Conservation (phyloP, 179 eudicot species). For the Beta corolliflora region DNA sequence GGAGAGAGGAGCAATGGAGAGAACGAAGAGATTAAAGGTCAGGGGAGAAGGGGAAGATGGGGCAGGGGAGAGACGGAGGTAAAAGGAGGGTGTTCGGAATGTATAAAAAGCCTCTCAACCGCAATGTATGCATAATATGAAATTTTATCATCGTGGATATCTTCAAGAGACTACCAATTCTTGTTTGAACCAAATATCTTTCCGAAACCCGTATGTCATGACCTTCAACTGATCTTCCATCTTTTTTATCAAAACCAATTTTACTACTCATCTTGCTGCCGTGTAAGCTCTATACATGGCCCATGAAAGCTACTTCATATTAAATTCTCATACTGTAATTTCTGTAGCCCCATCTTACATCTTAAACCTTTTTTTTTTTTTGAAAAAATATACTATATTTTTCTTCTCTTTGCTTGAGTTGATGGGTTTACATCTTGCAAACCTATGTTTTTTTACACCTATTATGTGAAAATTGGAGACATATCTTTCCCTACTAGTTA, state of each 20-base stretch:
- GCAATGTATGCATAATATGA: background rate
- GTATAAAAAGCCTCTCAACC: background rate
- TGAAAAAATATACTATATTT: too few relatives aligned
- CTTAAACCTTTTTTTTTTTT: background rate
- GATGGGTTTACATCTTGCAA: background rate
- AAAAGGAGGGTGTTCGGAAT: too few relatives aligned
- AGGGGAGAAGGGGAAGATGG: background rate
- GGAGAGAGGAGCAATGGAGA: background rate
- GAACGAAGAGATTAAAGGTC: background rate
- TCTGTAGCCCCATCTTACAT: background rate
- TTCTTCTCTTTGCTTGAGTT: background rate
- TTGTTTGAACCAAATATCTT: background rate
- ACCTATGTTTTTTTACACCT: too few relatives aligned
- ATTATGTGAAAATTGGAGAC: too few relatives aligned
- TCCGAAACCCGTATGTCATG: background rate
- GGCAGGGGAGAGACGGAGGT: background rate
- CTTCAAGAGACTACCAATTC: background rate
- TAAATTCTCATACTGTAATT: background rate
- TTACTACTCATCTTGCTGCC: background rate
- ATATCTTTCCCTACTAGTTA: background rate
- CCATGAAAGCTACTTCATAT: background rate
- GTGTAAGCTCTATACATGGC: background rate
- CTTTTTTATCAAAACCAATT: background rate
- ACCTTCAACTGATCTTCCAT: background rate
- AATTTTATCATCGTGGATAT: background rate